A percentile compares a stretch with the other conserved stretches of the same genome.
Evolutionary conservation across 2,329 filamentous ascomycete genomes (phyloP).

Genomic region (Hypoxylon sp.): DNA sequence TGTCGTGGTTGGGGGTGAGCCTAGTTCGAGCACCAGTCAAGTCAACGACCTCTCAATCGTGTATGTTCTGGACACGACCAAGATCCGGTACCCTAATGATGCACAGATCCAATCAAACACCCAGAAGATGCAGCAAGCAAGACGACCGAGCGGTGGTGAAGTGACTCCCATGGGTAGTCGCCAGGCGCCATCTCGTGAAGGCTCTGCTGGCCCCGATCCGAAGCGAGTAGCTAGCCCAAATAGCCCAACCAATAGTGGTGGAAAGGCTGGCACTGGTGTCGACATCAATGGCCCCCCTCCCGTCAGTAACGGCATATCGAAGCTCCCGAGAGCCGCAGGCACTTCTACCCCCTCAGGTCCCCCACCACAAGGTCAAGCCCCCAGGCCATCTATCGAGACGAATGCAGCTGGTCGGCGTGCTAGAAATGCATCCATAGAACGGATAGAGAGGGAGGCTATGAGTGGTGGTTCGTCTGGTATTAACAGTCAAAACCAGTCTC

Average conservation of each 20-base stretch:
- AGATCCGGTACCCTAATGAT: constrained; percentile 96
- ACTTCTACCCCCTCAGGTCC: constrained; percentile 64
- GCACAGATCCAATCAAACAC: constrained; percentile 60
- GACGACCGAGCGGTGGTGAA: constrained; percentile 61
- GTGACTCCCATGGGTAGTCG: constrained; percentile 54
- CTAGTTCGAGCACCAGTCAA: constrained; percentile 86
- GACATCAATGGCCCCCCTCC: constrained; percentile 58
- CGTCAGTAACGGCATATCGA: constrained; percentile 56
- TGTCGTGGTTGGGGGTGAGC: constrained; percentile 93
- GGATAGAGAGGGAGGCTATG: constrained; percentile 57
- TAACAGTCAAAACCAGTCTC: constrained; percentile 59
- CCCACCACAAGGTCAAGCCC: constrained; percentile 69
- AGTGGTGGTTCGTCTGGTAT: constrained; percentile 57
- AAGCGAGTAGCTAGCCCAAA: constrained; percentile 61
- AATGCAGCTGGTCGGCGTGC: constrained; percentile 59
- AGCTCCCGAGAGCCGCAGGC: constrained; percentile 59
- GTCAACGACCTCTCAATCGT: constrained; percentile 88
- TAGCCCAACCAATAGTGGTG: constrained; percentile 54
- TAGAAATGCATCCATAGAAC: constrained; percentile 67
- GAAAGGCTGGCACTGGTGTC: constrained; percentile 61
- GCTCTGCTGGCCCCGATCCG: constrained; percentile 67
- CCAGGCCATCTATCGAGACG: constrained; percentile 63
- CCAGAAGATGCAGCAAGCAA: constrained; percentile 59
- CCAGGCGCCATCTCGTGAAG: constrained; percentile 63
- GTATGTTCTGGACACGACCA: constrained; percentile 93